Conservation (phyloP, 164 flowering plant genomes). For the Umbilicus rupestris region DNA sequence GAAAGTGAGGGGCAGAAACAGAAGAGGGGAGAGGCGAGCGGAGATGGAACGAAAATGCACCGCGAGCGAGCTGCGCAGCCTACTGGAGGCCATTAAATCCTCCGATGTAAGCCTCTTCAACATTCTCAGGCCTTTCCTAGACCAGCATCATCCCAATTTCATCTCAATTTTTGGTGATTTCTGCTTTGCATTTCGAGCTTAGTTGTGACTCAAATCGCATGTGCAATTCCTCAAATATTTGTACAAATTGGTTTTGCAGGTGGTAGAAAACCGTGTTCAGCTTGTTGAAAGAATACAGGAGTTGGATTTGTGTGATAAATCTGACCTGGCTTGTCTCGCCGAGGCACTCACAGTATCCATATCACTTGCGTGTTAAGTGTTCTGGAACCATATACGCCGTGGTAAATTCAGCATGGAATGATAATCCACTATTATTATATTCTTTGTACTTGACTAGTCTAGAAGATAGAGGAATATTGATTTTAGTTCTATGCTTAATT, state of each 20-base stretch:
- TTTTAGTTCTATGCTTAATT: not conserved
- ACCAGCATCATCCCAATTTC: not conserved
- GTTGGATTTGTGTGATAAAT: conserved; percentile 25
- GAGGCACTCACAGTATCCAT: conserved; percentile 61
- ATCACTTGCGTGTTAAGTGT: not conserved
- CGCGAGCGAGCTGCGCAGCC: conserved; percentile 1
- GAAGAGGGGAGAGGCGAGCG: not conserved
- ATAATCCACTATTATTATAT: not conserved
- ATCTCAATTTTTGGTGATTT: not conserved
- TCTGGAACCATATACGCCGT: not conserved
- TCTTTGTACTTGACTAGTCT: not conserved
- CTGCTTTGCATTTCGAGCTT: not conserved
- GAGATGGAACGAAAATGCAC: not conserved
- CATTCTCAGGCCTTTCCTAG: not conserved
- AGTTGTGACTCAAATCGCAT: not conserved
- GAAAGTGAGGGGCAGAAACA: not conserved
- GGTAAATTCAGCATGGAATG: not conserved
- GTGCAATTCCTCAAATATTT: not conserved
- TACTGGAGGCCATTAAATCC: conserved; percentile 4
- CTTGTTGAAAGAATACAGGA: conserved; percentile 42
- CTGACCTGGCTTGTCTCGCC: conserved; percentile 37
- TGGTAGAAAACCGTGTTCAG: conserved; percentile 55
- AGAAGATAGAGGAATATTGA: not conserved
- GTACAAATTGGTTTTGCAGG: conserved; percentile 27
- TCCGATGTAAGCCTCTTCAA: conserved; percentile 5